phyloP scores from a whole-genome alignment of 768 basidiomycete species.

The Calocybe cyanea region DNA sequence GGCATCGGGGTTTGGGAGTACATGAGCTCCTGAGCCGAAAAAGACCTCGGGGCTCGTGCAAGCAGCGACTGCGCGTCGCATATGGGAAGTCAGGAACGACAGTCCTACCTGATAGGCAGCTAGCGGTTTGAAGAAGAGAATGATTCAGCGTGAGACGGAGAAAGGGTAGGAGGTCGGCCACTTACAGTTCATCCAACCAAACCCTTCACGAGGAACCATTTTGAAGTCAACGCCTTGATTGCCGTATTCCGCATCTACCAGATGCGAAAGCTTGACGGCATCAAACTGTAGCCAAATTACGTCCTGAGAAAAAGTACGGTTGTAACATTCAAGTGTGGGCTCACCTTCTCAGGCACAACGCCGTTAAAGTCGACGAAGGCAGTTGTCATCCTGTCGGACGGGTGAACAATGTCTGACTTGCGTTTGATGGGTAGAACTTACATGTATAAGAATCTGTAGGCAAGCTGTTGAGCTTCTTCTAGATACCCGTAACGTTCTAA shows the following conservation, averaged over 20 bases:
- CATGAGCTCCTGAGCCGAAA: constrained; percentile 53
- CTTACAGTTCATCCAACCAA: constrained; percentile 97
- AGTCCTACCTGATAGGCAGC: constrained; percentile 97
- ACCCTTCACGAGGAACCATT: constrained; percentile 95
- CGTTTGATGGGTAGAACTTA: constrained; percentile 24
- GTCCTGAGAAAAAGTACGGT: neutral
- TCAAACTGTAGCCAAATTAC: constrained; percentile 60
- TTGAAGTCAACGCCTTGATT: constrained; percentile 98
- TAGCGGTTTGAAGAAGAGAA: constrained; percentile 28
- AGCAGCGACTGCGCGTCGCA: constrained; percentile 92
- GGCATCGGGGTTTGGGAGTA: constrained; percentile 25
- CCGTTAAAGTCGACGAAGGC: constrained; percentile 97
- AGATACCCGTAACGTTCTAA: constrained; percentile 94
- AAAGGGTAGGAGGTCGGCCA: constrained; percentile 9
- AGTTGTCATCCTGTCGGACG: constrained; percentile 72
- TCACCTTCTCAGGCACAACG: constrained; percentile 95
- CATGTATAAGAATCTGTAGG: constrained; percentile 99
- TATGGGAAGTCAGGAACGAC: constrained; percentile 87
- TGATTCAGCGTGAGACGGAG: constrained; percentile 2
- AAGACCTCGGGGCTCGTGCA: constrained; percentile 92
- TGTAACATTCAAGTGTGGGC: constrained; percentile 4
- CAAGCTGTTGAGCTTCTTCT: constrained; percentile 88
- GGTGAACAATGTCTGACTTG: neutral
- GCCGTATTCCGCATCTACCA: constrained; percentile 96
- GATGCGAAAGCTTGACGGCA: constrained; percentile 90